A percentile compares a stretch with the other conserved stretches of the same genome.
phyloP scores from a whole-genome alignment of 768 basidiomycete species.

The Obba rivulosa region DNA sequence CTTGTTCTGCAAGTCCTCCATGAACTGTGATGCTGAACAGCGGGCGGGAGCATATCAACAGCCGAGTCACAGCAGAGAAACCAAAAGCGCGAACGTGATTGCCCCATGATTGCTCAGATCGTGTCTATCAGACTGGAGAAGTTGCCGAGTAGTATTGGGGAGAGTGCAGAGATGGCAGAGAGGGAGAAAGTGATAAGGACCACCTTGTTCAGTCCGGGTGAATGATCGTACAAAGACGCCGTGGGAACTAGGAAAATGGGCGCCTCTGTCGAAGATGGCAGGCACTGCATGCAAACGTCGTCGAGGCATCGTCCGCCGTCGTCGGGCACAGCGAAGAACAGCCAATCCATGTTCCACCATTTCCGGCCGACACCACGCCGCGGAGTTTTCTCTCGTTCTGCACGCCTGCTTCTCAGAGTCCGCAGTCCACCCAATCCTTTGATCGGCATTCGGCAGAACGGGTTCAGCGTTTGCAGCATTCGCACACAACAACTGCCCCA shows the following conservation, averaged over 20 bases:
- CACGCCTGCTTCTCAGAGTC: slow-evolving; percentile 8
- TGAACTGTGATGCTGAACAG: slow-evolving; percentile 77
- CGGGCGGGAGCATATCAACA: slow-evolving; percentile 8
- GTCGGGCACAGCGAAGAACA: slow-evolving; percentile 9
- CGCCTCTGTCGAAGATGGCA: not conserved
- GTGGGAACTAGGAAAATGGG: slow-evolving; percentile 7
- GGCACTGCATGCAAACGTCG: not conserved
- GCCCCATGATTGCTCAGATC: slow-evolving; percentile 55
- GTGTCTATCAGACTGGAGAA: not conserved
- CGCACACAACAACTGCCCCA: too few relatives aligned
- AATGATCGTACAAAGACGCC: slow-evolving; percentile 12
- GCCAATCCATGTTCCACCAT: slow-evolving; percentile 2
- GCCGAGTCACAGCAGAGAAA: slow-evolving; percentile 1
- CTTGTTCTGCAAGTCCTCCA: slow-evolving; percentile 96
- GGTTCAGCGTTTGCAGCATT: too few relatives aligned
- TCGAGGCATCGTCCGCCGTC: too few relatives aligned
- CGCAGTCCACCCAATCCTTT: not conserved
- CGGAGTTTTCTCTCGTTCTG: too few relatives aligned
- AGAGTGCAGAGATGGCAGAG: slow-evolving; percentile 1
- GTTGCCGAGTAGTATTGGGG: not conserved
- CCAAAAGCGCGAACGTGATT: slow-evolving; percentile 59
- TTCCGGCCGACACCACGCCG: too few relatives aligned
- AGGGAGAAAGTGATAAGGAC: slow-evolving; percentile 5
- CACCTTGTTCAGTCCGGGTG: not conserved
- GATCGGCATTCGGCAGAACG: too few relatives aligned